phyloP scores from a whole-genome alignment of 768 basidiomycete species.

The Obba rivulosa region DNA sequence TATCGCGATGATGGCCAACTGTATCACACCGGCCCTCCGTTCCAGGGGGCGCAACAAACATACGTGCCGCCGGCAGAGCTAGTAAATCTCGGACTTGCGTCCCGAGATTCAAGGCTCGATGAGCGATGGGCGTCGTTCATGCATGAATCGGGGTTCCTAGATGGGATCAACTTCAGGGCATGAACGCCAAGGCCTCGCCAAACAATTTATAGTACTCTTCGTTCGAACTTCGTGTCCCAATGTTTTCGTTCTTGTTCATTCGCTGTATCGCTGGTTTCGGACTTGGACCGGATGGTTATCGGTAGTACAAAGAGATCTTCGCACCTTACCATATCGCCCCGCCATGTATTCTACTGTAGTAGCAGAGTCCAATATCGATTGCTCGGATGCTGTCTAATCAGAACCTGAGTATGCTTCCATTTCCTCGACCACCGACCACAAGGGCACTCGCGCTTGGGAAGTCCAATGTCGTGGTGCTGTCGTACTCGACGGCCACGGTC shows the following conservation, averaged over 20 bases:
- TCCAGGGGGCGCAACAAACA: conserved; percentile 3
- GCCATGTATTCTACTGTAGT: too few species aligned
- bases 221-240: background rate
- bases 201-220: background rate
- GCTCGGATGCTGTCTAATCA: too few species aligned
- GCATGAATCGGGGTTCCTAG: conserved; percentile 48
- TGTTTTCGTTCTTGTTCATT: background rate
- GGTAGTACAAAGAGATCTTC: too few species aligned
- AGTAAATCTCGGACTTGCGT: conserved; percentile 55
- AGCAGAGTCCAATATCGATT: too few species aligned
- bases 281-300: background rate
- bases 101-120: conserved; percentile 48
- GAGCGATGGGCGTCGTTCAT: conserved; percentile 60
- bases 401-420: too few species aligned
- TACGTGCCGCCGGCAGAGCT: conserved; percentile 35
- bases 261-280: background rate
- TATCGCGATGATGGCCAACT: background rate
- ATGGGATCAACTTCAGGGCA: conserved; percentile 14
- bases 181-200: conserved; percentile 1
- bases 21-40: background rate
- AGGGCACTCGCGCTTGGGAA: too few species aligned
- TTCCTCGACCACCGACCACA: too few species aligned
- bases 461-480: too few species aligned
- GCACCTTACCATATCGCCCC: too few species aligned
- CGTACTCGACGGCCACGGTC: too few species aligned